Percentiles rank a stretch among this genome's conserved stretches.
These are phyloP conservation scores for Rosa persica DNA, from an alignment of 306 rosid genomes.

Conservation along the genomic window DNA sequence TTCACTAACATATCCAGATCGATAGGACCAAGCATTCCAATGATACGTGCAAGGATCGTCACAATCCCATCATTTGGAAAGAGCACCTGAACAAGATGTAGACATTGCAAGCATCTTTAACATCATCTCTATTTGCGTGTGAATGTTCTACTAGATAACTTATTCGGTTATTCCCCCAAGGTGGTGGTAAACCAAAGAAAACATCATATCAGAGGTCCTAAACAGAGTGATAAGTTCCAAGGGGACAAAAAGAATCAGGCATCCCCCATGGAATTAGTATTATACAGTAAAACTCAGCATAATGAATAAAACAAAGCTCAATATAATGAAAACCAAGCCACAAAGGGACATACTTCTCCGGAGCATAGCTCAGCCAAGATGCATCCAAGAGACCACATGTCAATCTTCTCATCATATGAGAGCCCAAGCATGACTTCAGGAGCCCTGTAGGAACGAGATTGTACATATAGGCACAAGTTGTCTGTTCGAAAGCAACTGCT, in stretches of 20 bases:
- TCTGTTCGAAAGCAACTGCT: slow-evolving; percentile 94
- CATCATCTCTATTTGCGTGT: not conserved
- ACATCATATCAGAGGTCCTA: not conserved
- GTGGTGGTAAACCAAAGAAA: not conserved
- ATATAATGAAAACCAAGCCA: slow-evolving; percentile 8
- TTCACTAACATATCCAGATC: slow-evolving; percentile 77
- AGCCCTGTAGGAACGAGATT: slow-evolving; percentile 96
- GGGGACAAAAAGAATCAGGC: not conserved
- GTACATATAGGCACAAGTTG: slow-evolving; percentile 86
- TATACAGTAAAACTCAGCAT: not conserved
- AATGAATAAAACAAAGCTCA: not conserved
- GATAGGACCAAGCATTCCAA: slow-evolving; percentile 83
- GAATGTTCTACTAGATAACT: not conserved
- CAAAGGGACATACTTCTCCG: slow-evolving; percentile 71
- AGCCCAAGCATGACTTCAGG: slow-evolving; percentile 99
- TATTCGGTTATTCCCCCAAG: not conserved
- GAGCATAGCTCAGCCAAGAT: slow-evolving; percentile 95
- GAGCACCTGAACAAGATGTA: slow-evolving; percentile 60
- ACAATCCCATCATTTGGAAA: slow-evolving; percentile 79
- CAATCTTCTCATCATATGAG: slow-evolving; percentile 85
- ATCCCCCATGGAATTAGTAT: not conserved
- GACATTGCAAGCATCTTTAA: not conserved
- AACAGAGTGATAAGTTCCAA: not conserved
- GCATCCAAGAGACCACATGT: slow-evolving; percentile 98
- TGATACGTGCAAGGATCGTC: slow-evolving; percentile 82